Base-by-base conservation (phyloP, 2,329 filamentous ascomycete species). In the Aotearoamyces nothofagi region DNA sequence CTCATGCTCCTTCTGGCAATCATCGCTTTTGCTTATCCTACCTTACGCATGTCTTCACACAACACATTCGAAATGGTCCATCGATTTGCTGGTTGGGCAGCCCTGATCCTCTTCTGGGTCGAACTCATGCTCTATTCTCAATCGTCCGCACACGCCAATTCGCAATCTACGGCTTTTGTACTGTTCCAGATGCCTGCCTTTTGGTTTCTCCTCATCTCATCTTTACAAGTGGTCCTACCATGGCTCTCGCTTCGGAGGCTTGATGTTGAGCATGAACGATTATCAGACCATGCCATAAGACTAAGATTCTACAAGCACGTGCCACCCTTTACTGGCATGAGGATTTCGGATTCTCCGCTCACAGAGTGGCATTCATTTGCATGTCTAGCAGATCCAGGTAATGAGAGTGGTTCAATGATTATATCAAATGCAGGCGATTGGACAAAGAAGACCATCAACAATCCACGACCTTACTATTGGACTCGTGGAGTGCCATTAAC, bases 361-460 rank as follows among this genome's bases (percentile, higher is more conserved):
- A 53, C 52, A 13, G 66, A 72, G 45, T 69, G 63, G 57, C 67
- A 73, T 47, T 56, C 60, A 4, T 73, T 73, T 43, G 67, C 67
- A 14, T 66, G 62, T 4, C 68, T 72, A 33, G 62, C 66, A 1
- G 55, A 60, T 31, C 44, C 51, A 8, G 45, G 53, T 20, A 43
- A 52, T 17, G 5, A 14, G 2, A 59, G 57, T n/a, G 69, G 64
- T 44, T 66, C 62, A 3, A 49, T 65, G 10, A 49, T 72, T 24
- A 53, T 72, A 19, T 67, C 64, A 27, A 61, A 61, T 34, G 66
- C 64, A 9, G 68, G 68, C 5, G 66, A 72, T 44, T 73, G 66
- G 66, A 73, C 68, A 2, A 43, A 50, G 6, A 52, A 55, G 26
- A 55, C 60, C 22, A 69, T 72, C 48, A 48, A 55, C 26, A 51